These are phyloP conservation scores for Fusarium nygamai DNA, from an alignment of 2,329 filamentous ascomycete species.

Conservation along the genomic window DNA sequence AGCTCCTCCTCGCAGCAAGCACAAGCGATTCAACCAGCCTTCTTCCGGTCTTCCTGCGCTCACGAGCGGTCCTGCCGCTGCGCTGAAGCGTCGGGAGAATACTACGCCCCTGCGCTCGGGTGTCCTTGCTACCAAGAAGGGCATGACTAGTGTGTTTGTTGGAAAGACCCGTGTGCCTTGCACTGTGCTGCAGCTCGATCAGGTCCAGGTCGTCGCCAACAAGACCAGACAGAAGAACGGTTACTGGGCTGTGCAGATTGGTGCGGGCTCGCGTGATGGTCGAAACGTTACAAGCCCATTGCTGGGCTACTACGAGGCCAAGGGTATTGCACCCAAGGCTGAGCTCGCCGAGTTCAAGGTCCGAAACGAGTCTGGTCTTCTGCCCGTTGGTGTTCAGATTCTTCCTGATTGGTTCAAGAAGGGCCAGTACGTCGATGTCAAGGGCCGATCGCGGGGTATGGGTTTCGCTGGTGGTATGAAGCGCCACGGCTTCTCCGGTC, in stretches of 20 bases:
- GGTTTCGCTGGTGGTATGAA: slow-evolving; percentile 99
- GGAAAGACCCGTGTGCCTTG: slow-evolving; percentile 81
- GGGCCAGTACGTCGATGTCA: slow-evolving; percentile 90
- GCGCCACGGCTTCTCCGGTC: slow-evolving; percentile 87
- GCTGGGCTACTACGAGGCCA: slow-evolving; percentile 87
- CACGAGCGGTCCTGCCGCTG: slow-evolving; percentile 68
- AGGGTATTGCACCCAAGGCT: slow-evolving; percentile 84
- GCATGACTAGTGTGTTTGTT: slow-evolving; percentile 93
- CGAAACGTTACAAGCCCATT: slow-evolving; percentile 82
- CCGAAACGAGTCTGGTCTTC: slow-evolving; percentile 74
- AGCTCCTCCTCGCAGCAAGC: slow-evolving; percentile 60
- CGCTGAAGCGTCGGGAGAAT: slow-evolving; percentile 66
- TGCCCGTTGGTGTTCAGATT: slow-evolving; percentile 79
- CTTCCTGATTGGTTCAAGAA: slow-evolving; percentile 90
- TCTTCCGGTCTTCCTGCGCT: slow-evolving; percentile 65
- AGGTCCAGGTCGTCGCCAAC: slow-evolving; percentile 87
- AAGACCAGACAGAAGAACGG: slow-evolving; percentile 85
- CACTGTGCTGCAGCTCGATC: slow-evolving; percentile 93
- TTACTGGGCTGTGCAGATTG: slow-evolving; percentile 94
- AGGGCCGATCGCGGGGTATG: slow-evolving; percentile 82
- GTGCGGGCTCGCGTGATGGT: slow-evolving; percentile 77
- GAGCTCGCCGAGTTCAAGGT: slow-evolving; percentile 90
- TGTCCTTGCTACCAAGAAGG: slow-evolving; percentile 88
- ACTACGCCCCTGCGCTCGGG: slow-evolving; percentile 78
- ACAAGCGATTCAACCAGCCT: slow-evolving; percentile 69